These are phyloP conservation scores for Boletus sp. DNA, from an alignment of 768 basidiomycete genomes.

Conservation along the genomic window DNA sequence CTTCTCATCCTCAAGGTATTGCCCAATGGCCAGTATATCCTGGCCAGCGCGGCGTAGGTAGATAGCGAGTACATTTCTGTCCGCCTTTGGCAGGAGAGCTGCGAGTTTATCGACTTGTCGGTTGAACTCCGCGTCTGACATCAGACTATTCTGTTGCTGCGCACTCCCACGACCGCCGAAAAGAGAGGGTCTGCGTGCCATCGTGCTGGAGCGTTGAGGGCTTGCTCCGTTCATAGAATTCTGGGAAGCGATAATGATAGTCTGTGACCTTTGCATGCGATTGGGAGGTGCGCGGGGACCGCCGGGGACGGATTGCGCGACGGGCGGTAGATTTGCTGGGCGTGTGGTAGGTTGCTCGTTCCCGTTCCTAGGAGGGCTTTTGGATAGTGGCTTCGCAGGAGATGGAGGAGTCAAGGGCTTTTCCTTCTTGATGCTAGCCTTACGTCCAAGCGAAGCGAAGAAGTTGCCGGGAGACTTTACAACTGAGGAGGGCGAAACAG, in stretches of 20 bases:
- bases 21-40: conserved; percentile 83
- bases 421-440: conserved; percentile 53
- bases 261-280: conserved; percentile 66
- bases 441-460: conserved; percentile 74
- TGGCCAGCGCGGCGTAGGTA: conserved; percentile 75
- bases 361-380: conserved; percentile 32
- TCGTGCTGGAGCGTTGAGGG: conserved; percentile 33
- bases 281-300: conserved; percentile 70
- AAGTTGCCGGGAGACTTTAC: conserved; percentile 56
- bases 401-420: conserved; percentile 31
- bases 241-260: conserved; percentile 48
- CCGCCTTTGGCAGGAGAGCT: conserved; percentile 70
- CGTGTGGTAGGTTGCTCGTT: conserved; percentile 30
- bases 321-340: conserved; percentile 27
- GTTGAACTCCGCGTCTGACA: conserved; percentile 48
- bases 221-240: conserved; percentile 13
- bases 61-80: conserved; percentile 61
- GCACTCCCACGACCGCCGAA: conserved; percentile 23
- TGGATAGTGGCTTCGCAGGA: conserved; percentile 37
- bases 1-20: conserved; percentile 83
- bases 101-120: conserved; percentile 70
- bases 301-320: conserved; percentile 60
- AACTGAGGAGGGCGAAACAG: conserved; percentile 39
- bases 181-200: conserved; percentile 30
- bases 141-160: conserved; percentile 1